Evolutionary conservation across 192 early-diverging fungal species (phyloP), one percentile per base, ranked within the genome.

Genomic region (Mortierella alpina): DNA sequence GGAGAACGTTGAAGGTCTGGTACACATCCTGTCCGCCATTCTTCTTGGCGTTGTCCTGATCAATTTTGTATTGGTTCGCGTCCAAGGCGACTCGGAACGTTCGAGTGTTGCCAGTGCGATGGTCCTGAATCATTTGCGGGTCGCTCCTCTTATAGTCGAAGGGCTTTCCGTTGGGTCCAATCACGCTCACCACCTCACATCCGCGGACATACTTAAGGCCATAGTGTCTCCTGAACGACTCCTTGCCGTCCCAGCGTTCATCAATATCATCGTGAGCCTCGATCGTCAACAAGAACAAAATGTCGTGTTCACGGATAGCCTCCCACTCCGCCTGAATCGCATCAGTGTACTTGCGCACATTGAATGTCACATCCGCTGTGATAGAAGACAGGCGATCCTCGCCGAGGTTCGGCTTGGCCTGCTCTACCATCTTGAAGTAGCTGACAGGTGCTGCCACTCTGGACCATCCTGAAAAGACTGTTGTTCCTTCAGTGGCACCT

Each of bases 381-480:
- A 99, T 96, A 48, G 73, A 84, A 8, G 90, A 79, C 13, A 94
- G 95, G 40, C 87, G 90, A 39, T 72, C 77, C 66, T 96, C 90
- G 1, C 91, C 92, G 7, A 96, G 77, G 54, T 89, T 87, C 17
- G 95, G 90, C 47, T 88, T 80, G 1, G 87, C 91, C 5, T 97
- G 88, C 70, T 96, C 92, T 2, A 91, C 87, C 40, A 98, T 85
- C 82, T 77, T 84, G 66, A 96, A 89, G 58, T 83, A 62, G 7
- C 88, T 87, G 52, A 98, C 88, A 0, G 91, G 90, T 45, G 91
- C 71, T 0, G 94, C 98, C 93, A 97, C 98, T 51, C 96, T 85
- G 10, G 96, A 92, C 97, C 97, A 99, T 42, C 98, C 97, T 3
- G 82, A 82, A 84, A 98, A 99, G n/a, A 88, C 86, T 0, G 93